Evolutionary conservation across 345 rosid genomes (phyloP).

Genomic region (Ailanthus altissimus): DNA sequence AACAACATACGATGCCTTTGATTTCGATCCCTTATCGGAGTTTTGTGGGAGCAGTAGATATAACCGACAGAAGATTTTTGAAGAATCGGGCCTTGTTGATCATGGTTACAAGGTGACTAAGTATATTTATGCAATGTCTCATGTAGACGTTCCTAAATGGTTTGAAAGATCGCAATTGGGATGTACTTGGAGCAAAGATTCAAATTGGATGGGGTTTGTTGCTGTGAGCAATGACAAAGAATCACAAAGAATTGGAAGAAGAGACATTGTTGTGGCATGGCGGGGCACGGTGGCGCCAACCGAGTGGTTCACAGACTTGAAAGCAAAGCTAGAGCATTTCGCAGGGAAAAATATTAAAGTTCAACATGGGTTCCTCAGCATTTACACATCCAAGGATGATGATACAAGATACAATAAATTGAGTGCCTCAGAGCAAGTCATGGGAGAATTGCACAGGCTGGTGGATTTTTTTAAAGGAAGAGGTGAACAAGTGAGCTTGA

Average conservation of each 20-base stretch:
- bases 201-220: conserved; percentile 72
- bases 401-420: conserved; percentile 48
- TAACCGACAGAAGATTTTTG: conserved; percentile 50
- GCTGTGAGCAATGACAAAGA: conserved; percentile 55
- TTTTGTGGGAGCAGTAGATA: conserved; percentile 65
- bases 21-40: conserved; percentile 58
- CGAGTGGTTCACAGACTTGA: conserved; percentile 59
- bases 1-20: conserved; percentile 62
- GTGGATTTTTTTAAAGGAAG: conserved; percentile 34
- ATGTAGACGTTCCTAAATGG: conserved; percentile 62
- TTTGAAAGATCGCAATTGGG: conserved; percentile 43
- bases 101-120: conserved; percentile 57
- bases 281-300: conserved; percentile 68
- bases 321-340: conserved; percentile 38
- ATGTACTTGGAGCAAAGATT: conserved; percentile 70
- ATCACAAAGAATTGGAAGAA: conserved; percentile 44
- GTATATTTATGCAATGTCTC: conserved; percentile 70
- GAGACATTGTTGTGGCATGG: conserved; percentile 71
- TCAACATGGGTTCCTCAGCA: conserved; percentile 51
- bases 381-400: conserved; percentile 57
- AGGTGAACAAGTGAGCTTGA: conserved; percentile 59
- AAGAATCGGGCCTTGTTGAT: conserved; percentile 45
- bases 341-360: conserved; percentile 41
- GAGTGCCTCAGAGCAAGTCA: conserved; percentile 63
- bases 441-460: conserved; percentile 48